A percentile compares a stretch with the other conserved stretches of the same genome.
Evolutionary conservation across 257 asterid genomes (phyloP).

Genomic region (Henckelia pumila): DNA sequence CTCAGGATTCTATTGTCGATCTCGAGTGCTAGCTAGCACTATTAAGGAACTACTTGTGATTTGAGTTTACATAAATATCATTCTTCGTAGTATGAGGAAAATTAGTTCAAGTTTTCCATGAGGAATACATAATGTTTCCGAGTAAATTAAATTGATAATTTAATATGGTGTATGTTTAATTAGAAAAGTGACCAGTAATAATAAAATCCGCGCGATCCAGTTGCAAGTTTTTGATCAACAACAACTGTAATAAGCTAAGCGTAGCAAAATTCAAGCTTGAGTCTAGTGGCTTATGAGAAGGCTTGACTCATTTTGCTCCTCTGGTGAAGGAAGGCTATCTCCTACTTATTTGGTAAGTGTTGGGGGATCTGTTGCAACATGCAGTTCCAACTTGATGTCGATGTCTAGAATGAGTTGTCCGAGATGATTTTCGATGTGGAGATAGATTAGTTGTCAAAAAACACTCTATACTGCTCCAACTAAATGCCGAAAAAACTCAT

Average conservation of each 20-base stretch:
- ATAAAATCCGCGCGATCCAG: not conserved
- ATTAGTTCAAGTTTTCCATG: not conserved
- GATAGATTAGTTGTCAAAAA: not conserved
- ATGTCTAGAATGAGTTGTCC: not conserved
- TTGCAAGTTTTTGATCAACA: not conserved
- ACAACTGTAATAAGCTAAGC: not conserved
- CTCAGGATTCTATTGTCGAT: too few species aligned
- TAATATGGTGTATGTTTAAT: too few species aligned
- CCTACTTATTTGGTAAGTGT: not conserved
- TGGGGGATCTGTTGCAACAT: not conserved
- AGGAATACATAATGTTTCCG: not conserved
- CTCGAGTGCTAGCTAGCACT: too few species aligned
- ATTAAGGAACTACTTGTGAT: too few species aligned
- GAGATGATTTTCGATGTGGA: not conserved
- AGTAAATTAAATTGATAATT: not conserved
- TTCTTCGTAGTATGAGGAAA: too few species aligned
- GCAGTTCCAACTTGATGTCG: not conserved
- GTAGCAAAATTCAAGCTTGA: not conserved
- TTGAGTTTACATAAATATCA: too few species aligned
- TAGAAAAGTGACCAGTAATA: too few species aligned
- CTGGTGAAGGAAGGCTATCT: not conserved
- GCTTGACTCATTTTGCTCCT: not conserved
- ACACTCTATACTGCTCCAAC: not conserved
- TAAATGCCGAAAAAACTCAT: not conserved
- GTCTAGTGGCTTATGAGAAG: not conserved